These are phyloP conservation scores for Cardamine resedifolia DNA, from an alignment of 345 rosid genomes.

Conservation along the genomic window DNA sequence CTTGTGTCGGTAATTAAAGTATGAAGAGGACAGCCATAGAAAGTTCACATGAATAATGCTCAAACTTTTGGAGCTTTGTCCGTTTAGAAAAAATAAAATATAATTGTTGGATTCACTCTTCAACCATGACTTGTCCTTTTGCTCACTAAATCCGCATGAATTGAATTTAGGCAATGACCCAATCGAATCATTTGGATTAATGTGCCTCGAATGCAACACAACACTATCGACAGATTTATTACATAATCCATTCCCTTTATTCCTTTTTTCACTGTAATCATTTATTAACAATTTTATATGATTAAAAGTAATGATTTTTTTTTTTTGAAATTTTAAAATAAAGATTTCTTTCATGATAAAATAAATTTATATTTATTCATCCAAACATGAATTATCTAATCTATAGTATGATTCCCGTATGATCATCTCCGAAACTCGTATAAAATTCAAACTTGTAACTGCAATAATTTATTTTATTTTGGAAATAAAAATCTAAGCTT, in stretches of 20 bases:
- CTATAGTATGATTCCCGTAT: neutral
- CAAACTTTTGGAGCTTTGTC: conserved; percentile 22
- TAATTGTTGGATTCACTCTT: conserved; percentile 10
- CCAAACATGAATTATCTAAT: neutral
- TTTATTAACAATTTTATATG: neutral
- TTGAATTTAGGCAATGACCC: conserved; percentile 24
- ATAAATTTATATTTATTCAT: neutral
- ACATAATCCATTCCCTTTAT: conserved; percentile 16
- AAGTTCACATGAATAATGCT: conserved; percentile 33
- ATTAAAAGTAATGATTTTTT: too few relatives aligned
- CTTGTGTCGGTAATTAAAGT: conserved; percentile 35
- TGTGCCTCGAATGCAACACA: conserved; percentile 35
- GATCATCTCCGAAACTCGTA: neutral
- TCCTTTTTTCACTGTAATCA: neutral
- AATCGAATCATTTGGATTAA: conserved; percentile 29
- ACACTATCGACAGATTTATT: conserved; percentile 17
- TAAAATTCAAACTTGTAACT: neutral
- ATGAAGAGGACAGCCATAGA: conserved; percentile 28
- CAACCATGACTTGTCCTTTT: conserved; percentile 23
- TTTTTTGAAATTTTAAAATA: neutral
- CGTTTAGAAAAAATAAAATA: neutral
- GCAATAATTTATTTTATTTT: neutral
- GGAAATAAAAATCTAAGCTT: neutral
- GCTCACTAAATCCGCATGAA: conserved; percentile 42
- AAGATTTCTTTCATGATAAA: neutral